These are phyloP conservation scores for Yamadazyma paraphyllophila DNA, from an alignment of 805 yeast species.

Conservation along the genomic window DNA sequence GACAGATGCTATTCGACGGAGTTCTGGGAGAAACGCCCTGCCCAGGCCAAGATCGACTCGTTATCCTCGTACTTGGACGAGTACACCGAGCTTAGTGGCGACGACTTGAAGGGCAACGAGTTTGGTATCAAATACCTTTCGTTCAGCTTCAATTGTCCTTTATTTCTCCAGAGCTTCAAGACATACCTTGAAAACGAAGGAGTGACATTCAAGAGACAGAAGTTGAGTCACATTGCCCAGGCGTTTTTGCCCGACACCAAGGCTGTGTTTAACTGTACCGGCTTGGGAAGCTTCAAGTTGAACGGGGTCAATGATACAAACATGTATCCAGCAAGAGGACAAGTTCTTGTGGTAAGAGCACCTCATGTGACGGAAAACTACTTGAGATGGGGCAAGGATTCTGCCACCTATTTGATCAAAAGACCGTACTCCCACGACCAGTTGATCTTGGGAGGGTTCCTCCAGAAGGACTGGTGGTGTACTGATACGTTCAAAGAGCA, in stretches of 20 bases:
- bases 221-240: conserved; percentile 53
- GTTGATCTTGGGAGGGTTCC: conserved; percentile 71
- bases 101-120: conserved; percentile 47
- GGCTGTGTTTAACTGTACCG: conserved; percentile 73
- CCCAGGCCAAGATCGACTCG: conserved; percentile 45
- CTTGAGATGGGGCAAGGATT: conserved; percentile 59
- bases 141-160: conserved; percentile 74
- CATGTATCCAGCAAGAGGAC: conserved; percentile 77
- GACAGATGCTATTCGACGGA: conserved; percentile 57
- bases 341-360: conserved; percentile 69
- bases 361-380: conserved; percentile 62
- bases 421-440: conserved; percentile 66
- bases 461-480: conserved; percentile 62
- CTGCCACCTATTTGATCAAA: conserved; percentile 67
- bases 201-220: conserved; percentile 48
- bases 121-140: conserved; percentile 58
- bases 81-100: conserved; percentile 33
- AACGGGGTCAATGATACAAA: conserved; percentile 63
- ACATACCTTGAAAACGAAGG: conserved; percentile 46
- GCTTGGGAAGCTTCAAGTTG: conserved; percentile 61
- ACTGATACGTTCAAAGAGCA: conserved; percentile 57
- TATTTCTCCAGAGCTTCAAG: conserved; percentile 49
- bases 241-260: conserved; percentile 44
- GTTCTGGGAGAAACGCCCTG: conserved; percentile 52
- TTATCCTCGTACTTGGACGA: conserved; percentile 50